These are phyloP conservation scores for Alopecurus myosuroides DNA, from an alignment of 176 grass and related monocot genomes.

Conservation along the genomic window DNA sequence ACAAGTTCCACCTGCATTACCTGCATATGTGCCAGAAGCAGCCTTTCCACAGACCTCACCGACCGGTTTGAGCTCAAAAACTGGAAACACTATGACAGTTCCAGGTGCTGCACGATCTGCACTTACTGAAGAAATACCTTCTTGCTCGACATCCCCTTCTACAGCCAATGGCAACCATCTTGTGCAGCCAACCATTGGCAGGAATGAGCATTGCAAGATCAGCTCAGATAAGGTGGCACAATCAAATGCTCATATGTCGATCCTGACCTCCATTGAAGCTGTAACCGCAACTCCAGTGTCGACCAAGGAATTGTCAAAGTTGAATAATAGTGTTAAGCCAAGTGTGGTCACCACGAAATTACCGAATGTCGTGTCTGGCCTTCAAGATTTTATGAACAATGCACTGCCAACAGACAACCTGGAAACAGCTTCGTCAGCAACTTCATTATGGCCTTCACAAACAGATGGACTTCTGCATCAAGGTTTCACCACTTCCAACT, in stretches of 20 bases:
- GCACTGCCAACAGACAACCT: slow-evolving; percentile 61
- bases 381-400: slow-evolving; percentile 63
- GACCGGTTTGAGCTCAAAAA: slow-evolving; percentile 38
- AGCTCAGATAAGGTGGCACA: slow-evolving; percentile 50
- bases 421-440: slow-evolving; percentile 88
- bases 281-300: slow-evolving; percentile 34
- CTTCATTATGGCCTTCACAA: slow-evolving; percentile 77
- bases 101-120: slow-evolving; percentile 65
- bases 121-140: slow-evolving; percentile 80
- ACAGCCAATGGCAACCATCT: slow-evolving; percentile 55
- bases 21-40: slow-evolving; percentile 38
- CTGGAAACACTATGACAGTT: slow-evolving; percentile 34
- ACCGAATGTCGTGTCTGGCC: slow-evolving; percentile 40
- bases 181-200: slow-evolving; percentile 33
- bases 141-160: slow-evolving; percentile 82
- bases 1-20: slow-evolving; percentile 35
- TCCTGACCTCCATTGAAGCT: slow-evolving; percentile 49
- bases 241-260: slow-evolving; percentile 34
- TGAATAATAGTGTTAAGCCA: slow-evolving; percentile 53
- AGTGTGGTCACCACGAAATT: slow-evolving; percentile 45
- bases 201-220: slow-evolving; percentile 45
- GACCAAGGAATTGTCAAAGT: slow-evolving; percentile 43
- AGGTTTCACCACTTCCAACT: slow-evolving; percentile 51
- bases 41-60: slow-evolving; percentile 29
- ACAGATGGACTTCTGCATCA: slow-evolving; percentile 75